These are phyloP conservation scores for Plasmodium gonderi DNA, from an alignment of 169 alveolate species.

Conservation along the genomic window DNA sequence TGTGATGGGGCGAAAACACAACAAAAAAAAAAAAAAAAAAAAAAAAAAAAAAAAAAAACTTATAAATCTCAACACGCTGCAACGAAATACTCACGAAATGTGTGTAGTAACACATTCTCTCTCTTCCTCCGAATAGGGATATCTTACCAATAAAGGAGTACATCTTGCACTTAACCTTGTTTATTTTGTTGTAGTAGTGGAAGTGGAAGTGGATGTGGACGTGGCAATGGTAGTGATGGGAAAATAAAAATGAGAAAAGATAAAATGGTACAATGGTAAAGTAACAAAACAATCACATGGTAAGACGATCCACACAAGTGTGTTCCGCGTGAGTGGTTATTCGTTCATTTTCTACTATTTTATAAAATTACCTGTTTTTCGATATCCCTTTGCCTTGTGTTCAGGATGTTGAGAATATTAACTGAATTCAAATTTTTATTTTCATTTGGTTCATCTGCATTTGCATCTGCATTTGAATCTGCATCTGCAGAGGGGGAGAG, in stretches of 20 bases:
- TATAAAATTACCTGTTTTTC: conserved; percentile 30
- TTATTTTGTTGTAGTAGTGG: no score
- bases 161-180: conserved; percentile 31
- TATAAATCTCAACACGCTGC: no score
- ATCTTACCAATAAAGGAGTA: conserved; percentile 35
- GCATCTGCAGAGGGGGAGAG: not conserved
- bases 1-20: no score
- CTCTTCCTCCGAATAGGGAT: not conserved
- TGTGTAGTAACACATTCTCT: not conserved
- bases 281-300: not conserved
- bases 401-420: conserved; percentile 22
- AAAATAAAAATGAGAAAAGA: not conserved
- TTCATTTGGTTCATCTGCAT: conserved; percentile 6
- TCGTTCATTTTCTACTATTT: not conserved
- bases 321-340: no score
- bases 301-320: not conserved
- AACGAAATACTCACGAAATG: not conserved
- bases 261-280: not conserved
- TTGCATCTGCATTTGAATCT: not conserved
- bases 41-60: no score
- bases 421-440: conserved; percentile 5
- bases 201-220: no score
- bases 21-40: no score
- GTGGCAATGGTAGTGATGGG: no score
- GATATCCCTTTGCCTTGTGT: conserved; percentile 56